Conservation (phyloP, 1,139 yeast species). For the Debaryomycetaceae sp. region DNA sequence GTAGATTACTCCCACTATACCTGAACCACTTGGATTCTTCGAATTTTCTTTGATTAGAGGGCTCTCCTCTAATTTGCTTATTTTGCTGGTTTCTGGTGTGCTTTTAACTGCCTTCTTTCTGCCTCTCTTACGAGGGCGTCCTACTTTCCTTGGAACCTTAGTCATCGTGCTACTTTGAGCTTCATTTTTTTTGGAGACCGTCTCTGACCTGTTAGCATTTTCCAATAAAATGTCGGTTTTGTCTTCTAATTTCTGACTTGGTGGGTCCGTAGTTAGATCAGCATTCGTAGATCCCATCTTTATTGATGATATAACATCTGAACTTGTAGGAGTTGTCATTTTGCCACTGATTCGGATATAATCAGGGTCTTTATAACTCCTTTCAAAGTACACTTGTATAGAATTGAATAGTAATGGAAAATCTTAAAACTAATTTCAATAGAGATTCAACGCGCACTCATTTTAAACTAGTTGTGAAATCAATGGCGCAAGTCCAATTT, state of each 20-base stretch:
- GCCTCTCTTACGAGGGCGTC: conserved; percentile 1
- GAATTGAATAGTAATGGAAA: not conserved
- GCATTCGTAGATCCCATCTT: not conserved
- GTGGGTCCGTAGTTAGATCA: not conserved
- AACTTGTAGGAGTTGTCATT: not conserved
- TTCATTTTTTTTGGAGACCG: not conserved
- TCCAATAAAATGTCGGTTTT: not conserved
- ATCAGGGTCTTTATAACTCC: not conserved
- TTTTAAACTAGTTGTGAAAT: not conserved
- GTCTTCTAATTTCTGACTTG: not conserved
- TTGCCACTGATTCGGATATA: not conserved
- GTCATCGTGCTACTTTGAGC: not conserved
- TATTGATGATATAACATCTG: not conserved
- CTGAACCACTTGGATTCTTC: not conserved
- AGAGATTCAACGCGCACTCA: not conserved
- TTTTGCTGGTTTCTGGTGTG: conserved; percentile 1
- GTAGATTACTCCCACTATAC: conserved; percentile 8
- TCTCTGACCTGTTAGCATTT: not conserved
- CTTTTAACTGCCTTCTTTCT: conserved; percentile 5
- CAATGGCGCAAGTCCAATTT: not conserved
- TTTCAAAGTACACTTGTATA: not conserved
- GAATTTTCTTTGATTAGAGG: conserved; percentile 8
- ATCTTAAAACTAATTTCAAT: not conserved
- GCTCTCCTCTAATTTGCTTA: conserved; percentile 8
- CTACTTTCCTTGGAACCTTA: not conserved